phyloP scores from a whole-genome alignment of 148 eudicot genomes.

The Chenopodium quinoa region DNA sequence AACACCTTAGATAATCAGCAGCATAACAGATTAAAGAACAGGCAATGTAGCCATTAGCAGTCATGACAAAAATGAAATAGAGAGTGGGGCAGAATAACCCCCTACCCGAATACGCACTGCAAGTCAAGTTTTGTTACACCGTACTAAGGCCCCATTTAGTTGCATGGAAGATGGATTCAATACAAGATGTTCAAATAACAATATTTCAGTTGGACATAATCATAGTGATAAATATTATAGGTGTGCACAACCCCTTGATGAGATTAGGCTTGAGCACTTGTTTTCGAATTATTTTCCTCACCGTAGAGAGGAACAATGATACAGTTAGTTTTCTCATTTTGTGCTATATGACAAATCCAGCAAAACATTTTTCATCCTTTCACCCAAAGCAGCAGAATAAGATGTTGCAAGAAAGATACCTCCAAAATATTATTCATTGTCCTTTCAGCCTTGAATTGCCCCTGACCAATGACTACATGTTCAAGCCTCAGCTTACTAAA shows the following conservation, averaged over 20 bases:
- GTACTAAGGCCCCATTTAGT: neutral
- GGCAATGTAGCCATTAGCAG: neutral
- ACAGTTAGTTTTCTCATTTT: neutral
- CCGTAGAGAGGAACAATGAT: neutral
- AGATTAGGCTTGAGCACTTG: neutral
- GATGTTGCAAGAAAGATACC: constrained; percentile 36
- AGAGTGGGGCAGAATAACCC: neutral
- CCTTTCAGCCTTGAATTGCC: constrained; percentile 85
- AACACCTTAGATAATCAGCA: neutral
- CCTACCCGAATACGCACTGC: neutral
- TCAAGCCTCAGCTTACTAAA: constrained; percentile 94
- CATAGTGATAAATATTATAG: no score
- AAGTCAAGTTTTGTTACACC: neutral
- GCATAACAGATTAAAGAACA: neutral
- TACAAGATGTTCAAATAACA: neutral
- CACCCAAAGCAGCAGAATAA: neutral
- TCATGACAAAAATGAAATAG: neutral
- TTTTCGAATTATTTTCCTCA: neutral
- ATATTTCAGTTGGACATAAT: neutral
- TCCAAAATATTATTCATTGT: constrained; percentile 48
- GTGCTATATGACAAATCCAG: neutral
- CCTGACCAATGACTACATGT: constrained; percentile 95
- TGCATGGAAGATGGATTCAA: neutral
- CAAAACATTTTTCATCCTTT: neutral
- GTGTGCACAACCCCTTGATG: no score